Evolutionary conservation across 1,139 yeast species (phyloP).

Genomic region (Kodamaea ohmeri): DNA sequence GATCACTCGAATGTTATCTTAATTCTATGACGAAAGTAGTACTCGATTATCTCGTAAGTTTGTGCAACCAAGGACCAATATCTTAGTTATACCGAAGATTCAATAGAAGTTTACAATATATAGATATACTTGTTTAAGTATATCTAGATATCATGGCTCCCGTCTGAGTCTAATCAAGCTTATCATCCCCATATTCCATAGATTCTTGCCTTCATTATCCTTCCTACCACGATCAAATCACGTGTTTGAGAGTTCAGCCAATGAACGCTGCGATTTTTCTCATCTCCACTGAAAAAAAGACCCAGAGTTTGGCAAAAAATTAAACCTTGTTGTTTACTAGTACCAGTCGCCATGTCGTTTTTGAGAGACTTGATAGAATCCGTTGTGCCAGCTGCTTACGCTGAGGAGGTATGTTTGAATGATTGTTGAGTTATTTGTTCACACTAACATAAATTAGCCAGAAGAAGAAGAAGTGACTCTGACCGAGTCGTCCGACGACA

Average conservation of each 20-base stretch:
- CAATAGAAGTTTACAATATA: too few species aligned
- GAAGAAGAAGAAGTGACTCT: constrained; percentile 24
- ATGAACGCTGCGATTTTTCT: constrained; percentile 16
- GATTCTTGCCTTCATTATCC: background rate
- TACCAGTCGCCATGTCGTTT: constrained; percentile 42
- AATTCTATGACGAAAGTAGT: too few species aligned
- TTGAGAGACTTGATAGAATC: constrained; percentile 80
- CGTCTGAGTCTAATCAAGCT: too few species aligned
- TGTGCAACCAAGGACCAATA: too few species aligned
- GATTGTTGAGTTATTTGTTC: background rate
- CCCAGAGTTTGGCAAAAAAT: constrained; percentile 10
- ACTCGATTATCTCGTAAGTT: too few species aligned
- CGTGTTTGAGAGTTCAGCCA: constrained; percentile 20
- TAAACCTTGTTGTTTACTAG: constrained; percentile 7
- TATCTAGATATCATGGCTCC: too few species aligned
- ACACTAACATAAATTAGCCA: constrained; percentile 11
- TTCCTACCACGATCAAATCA: background rate
- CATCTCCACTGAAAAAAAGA: constrained; percentile 8
- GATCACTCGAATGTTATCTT: too few species aligned
- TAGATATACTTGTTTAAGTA: too few species aligned
- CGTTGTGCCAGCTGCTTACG: constrained; percentile 80
- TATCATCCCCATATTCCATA: background rate
- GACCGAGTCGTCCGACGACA: constrained; percentile 28
- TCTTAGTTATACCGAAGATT: too few species aligned
- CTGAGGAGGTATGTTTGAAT: constrained; percentile 62